phyloP scores from a whole-genome alignment of 148 eudicot genomes.

The Cornus kousa region DNA sequence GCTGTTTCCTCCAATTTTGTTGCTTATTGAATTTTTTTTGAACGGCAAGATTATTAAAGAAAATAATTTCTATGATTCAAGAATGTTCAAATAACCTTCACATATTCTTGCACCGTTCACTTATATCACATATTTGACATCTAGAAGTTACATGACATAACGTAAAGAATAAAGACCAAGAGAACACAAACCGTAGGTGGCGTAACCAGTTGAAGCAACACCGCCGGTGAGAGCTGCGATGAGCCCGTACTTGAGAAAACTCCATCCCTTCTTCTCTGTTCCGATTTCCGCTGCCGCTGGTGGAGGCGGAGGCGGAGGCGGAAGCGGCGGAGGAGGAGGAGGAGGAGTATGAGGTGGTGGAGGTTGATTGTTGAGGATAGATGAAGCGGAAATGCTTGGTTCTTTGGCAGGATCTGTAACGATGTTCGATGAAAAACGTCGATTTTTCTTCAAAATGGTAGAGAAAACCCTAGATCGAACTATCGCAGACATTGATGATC shows the following conservation, averaged over 20 bases:
- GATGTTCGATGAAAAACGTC: conserved; percentile 16
- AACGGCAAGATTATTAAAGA: no score
- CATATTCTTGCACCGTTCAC: no score
- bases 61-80: no score
- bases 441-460: conserved; percentile 12
- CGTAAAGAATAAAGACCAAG: neutral
- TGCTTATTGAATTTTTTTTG: no score
- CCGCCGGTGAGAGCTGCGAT: conserved; percentile 41
- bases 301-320: neutral
- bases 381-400: conserved; percentile 17
- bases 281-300: neutral
- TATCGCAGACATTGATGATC: conserved; percentile 22
- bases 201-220: conserved; percentile 43
- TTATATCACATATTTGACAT: no score
- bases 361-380: conserved; percentile 12
- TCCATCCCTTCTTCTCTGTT: neutral
- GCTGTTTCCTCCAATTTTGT: no score
- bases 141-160: neutral
- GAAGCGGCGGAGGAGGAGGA: neutral
- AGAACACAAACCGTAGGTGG: conserved; percentile 37
- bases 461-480: conserved; percentile 22
- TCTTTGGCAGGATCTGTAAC: conserved; percentile 20
- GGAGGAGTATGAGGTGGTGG: conserved; percentile 15
- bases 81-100: no score
- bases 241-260: conserved; percentile 23